A percentile compares a stretch with the other conserved stretches of the same genome.
Conservation (phyloP, 2,329 filamentous ascomycete genomes). For the Arachnomyces sp. region DNA sequence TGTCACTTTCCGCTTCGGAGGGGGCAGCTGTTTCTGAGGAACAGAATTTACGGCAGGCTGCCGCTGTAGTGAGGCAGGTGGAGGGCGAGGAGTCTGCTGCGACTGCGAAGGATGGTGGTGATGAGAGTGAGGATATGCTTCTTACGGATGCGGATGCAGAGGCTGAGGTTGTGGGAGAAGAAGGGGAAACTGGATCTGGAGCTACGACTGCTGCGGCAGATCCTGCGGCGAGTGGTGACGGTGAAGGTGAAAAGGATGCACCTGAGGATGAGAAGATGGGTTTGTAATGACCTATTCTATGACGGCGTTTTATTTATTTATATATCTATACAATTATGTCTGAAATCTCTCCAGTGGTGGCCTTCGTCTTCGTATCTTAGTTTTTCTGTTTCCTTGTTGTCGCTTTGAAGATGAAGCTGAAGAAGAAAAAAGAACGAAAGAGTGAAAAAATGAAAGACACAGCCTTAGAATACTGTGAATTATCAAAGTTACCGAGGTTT, state of each 20-base stretch:
- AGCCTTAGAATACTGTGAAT: too few relatives aligned
- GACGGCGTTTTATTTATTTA: too few relatives aligned
- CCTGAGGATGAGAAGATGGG: slow-evolving; percentile 2
- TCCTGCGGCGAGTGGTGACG: not conserved
- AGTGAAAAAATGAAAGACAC: too few relatives aligned
- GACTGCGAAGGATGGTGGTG: slow-evolving; percentile 11
- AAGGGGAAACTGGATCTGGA: slow-evolving; percentile 1
- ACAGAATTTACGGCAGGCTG: slow-evolving; percentile 6
- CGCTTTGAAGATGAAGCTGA: too few relatives aligned
- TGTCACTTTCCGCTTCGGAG: slow-evolving; percentile 24
- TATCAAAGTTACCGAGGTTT: too few relatives aligned
- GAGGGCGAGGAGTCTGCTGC: slow-evolving; percentile 7
- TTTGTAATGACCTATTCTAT: not conserved
- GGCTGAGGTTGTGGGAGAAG: not conserved
- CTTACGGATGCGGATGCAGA: slow-evolving; percentile 22
- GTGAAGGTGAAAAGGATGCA: not conserved
- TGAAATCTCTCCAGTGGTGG: too few relatives aligned
- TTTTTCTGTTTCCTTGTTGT: too few relatives aligned
- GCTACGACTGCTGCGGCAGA: not conserved
- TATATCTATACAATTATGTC: too few relatives aligned
- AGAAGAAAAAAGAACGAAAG: too few relatives aligned
- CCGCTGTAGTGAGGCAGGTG: slow-evolving; percentile 4
- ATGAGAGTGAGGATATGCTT: slow-evolving; percentile 32
- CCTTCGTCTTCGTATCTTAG: too few relatives aligned
- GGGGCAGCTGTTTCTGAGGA: slow-evolving; percentile 7